Evolutionary conservation across 805 yeast species (phyloP).

Genomic region (Brettanomyces custersianus): DNA sequence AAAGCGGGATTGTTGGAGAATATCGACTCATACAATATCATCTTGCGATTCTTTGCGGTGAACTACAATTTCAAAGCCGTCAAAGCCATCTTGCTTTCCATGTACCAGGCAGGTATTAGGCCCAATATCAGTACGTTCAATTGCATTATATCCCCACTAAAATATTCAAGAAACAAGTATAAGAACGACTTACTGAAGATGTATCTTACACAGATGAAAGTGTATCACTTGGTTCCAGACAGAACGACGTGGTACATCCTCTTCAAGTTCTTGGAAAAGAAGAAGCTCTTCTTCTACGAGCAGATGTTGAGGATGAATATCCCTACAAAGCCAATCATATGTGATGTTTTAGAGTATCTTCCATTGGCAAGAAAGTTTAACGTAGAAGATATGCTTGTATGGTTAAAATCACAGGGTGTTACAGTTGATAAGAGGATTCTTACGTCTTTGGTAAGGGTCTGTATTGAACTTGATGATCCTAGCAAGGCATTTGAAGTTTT

Average conservation of each 20-base stretch:
- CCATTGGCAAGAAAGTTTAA: slow-evolving; percentile 1
- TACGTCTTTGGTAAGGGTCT: slow-evolving; percentile 6
- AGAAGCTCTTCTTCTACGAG: slow-evolving; percentile 8
- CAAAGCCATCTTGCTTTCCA: slow-evolving; percentile 4
- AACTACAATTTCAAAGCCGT: slow-evolving; percentile 8
- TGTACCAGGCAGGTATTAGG: slow-evolving; percentile 4
- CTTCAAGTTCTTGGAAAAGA: slow-evolving; percentile 5
- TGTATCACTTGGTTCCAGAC: slow-evolving; percentile 9
- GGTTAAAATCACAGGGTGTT: background rate
- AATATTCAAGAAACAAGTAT: slow-evolving; percentile 3
- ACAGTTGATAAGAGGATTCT: slow-evolving; percentile 6
- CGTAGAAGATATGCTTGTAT: slow-evolving; percentile 4
- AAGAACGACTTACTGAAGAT: slow-evolving; percentile 7
- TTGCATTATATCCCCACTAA: slow-evolving; percentile 10
- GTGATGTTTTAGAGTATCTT: slow-evolving; percentile 6
- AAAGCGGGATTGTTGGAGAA: slow-evolving; percentile 7
- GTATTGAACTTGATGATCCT: slow-evolving; percentile 8
- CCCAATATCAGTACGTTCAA: slow-evolving; percentile 14
- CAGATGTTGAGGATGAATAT: slow-evolving; percentile 5
- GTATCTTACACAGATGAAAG: slow-evolving; percentile 12
- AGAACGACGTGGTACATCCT: slow-evolving; percentile 17
- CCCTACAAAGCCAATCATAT: slow-evolving; percentile 9
- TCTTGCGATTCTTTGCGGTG: slow-evolving; percentile 9
- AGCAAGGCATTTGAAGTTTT: slow-evolving; percentile 9
- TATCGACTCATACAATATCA: slow-evolving; percentile 11